Percentiles rank a stretch among this genome's conserved stretches.
Evolutionary conservation across 768 basidiomycete species (phyloP).

Genomic region (Boletus edulis): DNA sequence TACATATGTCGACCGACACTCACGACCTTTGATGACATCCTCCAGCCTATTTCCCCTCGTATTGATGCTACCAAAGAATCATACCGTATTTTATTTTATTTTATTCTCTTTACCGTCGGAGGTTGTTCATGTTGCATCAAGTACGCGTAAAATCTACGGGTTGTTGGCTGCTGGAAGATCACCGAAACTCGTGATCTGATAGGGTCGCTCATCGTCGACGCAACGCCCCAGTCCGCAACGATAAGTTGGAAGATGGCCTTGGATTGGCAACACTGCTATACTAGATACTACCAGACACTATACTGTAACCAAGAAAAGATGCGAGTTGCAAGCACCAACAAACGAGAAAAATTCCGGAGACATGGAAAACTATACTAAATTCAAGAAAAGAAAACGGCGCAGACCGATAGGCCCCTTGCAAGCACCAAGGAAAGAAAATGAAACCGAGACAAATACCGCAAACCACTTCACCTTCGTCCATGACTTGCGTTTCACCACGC

Average conservation of each 20-base stretch:
- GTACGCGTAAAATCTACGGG: no score
- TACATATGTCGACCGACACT: slow-evolving; percentile 9
- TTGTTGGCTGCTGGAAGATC: no score
- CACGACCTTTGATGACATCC: slow-evolving; percentile 27
- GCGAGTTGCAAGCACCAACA: no score
- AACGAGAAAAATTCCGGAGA: neutral
- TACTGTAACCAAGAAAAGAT: no score
- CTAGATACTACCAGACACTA: neutral
- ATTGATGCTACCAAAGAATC: slow-evolving; percentile 19
- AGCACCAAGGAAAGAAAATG: neutral
- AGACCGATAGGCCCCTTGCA: neutral
- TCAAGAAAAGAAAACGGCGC: neutral
- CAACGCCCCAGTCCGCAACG: no score
- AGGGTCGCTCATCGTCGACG: no score
- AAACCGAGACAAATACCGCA: no score
- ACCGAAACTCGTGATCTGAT: no score
- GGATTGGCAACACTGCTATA: neutral
- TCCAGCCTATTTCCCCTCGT: slow-evolving; percentile 17
- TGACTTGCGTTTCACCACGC: no score
- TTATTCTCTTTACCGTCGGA: neutral
- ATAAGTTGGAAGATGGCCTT: neutral
- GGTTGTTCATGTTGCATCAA: no score
- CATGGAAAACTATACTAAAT: no score
- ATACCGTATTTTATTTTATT: slow-evolving; percentile 8
- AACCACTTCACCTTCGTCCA: no score